phyloP scores from a whole-genome alignment of 768 basidiomycete species.

The Tremella fuciformis region DNA sequence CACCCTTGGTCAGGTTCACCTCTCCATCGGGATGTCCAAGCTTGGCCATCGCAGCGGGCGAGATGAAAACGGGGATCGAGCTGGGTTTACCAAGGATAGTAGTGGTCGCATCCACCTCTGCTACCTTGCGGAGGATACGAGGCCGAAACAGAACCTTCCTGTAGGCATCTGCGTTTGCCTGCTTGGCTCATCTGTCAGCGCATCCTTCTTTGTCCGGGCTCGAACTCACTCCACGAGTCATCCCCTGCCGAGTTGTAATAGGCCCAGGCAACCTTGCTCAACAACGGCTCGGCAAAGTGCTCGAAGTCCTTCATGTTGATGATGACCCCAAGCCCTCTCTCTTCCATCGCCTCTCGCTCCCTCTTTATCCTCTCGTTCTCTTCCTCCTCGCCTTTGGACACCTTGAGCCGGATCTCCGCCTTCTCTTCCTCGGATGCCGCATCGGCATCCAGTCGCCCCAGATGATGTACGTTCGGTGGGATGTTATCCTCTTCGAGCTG shows the following conservation, averaged over 20 bases:
- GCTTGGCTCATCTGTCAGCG: slow-evolving; percentile 23
- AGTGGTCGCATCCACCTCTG: slow-evolving; percentile 27
- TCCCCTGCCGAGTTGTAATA: slow-evolving; percentile 50
- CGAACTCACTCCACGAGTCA: slow-evolving; percentile 20
- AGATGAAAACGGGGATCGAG: slow-evolving; percentile 44
- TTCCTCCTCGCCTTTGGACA: slow-evolving; percentile 36
- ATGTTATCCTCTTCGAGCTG: slow-evolving; percentile 44
- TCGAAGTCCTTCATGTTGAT: slow-evolving; percentile 53
- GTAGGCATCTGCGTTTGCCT: slow-evolving; percentile 58
- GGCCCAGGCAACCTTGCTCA: slow-evolving; percentile 52
- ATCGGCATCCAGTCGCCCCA: slow-evolving; percentile 30
- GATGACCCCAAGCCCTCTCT: slow-evolving; percentile 47
- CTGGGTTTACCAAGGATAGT: slow-evolving; percentile 42
- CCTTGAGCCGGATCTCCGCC: slow-evolving; percentile 29
- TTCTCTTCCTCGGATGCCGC: slow-evolving; percentile 36
- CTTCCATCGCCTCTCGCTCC: slow-evolving; percentile 45
- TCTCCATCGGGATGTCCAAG: slow-evolving; percentile 88
- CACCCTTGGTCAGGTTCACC: slow-evolving; percentile 72
- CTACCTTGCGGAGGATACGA: slow-evolving; percentile 35
- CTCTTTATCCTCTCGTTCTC: slow-evolving; percentile 49
- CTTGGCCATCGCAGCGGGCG: slow-evolving; percentile 51
- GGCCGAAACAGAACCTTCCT: slow-evolving; percentile 72
- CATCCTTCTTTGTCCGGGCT: slow-evolving; percentile 38
- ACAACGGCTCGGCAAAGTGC: slow-evolving; percentile 51
- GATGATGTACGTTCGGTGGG: slow-evolving; percentile 33